These are phyloP conservation scores for Tulasnella sp. DNA, from an alignment of 768 basidiomycete genomes.

Conservation along the genomic window DNA sequence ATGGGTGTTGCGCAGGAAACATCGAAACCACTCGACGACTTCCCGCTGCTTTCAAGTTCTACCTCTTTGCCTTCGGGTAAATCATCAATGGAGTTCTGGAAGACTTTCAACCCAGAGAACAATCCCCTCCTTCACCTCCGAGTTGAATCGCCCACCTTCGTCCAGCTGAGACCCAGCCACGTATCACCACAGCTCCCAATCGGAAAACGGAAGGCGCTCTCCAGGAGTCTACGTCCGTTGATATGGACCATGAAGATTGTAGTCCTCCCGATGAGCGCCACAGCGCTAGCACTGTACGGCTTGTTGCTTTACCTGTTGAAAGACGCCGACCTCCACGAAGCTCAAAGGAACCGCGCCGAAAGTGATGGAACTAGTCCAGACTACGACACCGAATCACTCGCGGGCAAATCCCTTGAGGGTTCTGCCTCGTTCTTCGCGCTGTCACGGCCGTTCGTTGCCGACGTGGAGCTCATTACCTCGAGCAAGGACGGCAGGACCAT, in stretches of 20 bases:
- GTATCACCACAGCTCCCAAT: neutral
- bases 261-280: slow-evolving; percentile 72
- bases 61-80: slow-evolving; percentile 31
- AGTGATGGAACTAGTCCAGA: slow-evolving; percentile 36
- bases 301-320: slow-evolving; percentile 81
- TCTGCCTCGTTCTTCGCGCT: slow-evolving; percentile 55
- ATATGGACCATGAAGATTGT: slow-evolving; percentile 79
- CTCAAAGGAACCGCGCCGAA: slow-evolving; percentile 55
- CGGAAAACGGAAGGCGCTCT: neutral
- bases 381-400: slow-evolving; percentile 29
- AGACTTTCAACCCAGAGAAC: slow-evolving; percentile 60
- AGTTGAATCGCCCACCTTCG: slow-evolving; percentile 68
- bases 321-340: slow-evolving; percentile 83
- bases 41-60: neutral
- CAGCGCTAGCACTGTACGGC: slow-evolving; percentile 63
- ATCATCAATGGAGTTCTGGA: slow-evolving; percentile 59
- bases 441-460: slow-evolving; percentile 71
- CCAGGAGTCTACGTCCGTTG: slow-evolving; percentile 39
- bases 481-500: slow-evolving; percentile 60
- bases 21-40: neutral
- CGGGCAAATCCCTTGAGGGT: slow-evolving; percentile 30
- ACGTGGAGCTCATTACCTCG: slow-evolving; percentile 70
- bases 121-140: slow-evolving; percentile 64
- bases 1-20: neutral
- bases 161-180: slow-evolving; percentile 47